These are phyloP conservation scores for Fusarium multiceps DNA, from an alignment of 2,329 filamentous ascomycete species.

Conservation along the genomic window DNA sequence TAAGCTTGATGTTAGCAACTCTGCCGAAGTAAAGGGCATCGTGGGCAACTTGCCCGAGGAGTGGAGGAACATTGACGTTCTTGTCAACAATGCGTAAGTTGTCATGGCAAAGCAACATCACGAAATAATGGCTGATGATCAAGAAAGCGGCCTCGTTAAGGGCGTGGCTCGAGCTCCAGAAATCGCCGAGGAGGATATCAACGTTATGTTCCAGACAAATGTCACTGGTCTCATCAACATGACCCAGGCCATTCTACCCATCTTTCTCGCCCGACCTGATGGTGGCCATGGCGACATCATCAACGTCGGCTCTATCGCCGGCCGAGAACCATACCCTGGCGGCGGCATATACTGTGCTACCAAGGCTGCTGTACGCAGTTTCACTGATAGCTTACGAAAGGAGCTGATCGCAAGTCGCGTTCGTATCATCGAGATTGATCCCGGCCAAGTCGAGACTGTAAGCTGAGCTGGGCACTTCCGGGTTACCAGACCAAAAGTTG, in stretches of 20 bases:
- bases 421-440: slow-evolving; percentile 87
- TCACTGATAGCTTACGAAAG: slow-evolving; percentile 83
- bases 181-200: slow-evolving; percentile 84
- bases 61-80: slow-evolving; percentile 84
- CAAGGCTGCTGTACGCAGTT: slow-evolving; percentile 87
- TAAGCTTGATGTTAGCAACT: slow-evolving; percentile 87
- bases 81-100: slow-evolving; percentile 95
- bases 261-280: slow-evolving; percentile 80
- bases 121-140: slow-evolving; percentile 11
- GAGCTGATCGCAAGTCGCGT: slow-evolving; percentile 86
- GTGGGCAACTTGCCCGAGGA: slow-evolving; percentile 80
- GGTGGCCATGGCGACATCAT: slow-evolving; percentile 92
- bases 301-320: slow-evolving; percentile 90
- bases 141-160: slow-evolving; percentile 81
- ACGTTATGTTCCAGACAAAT: slow-evolving; percentile 91
- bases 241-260: slow-evolving; percentile 88
- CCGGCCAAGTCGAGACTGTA: slow-evolving; percentile 91
- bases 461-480: slow-evolving; percentile 32
- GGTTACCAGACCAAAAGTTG: background rate
- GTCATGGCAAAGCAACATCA: background rate
- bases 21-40: slow-evolving; percentile 78
- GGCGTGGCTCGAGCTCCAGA: slow-evolving; percentile 87
- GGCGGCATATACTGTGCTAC: slow-evolving; percentile 94
- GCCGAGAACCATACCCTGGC: slow-evolving; percentile 84
- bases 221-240: slow-evolving; percentile 95